Base-by-base conservation (phyloP, 2,329 filamentous ascomycete species). In the Trichoderma pleuroti region DNA sequence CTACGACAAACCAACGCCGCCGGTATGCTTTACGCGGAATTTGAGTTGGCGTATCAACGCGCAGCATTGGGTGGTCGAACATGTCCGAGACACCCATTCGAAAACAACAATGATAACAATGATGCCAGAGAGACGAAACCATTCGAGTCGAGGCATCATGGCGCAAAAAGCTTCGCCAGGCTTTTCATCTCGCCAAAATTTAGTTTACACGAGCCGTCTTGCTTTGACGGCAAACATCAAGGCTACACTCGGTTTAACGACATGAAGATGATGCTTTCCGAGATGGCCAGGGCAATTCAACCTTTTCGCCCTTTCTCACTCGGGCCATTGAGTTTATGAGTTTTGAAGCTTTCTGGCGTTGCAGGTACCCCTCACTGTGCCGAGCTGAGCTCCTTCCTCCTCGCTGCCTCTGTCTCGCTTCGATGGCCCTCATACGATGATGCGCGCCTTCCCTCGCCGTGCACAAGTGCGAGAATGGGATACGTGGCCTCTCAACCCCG, bases 301-400 rank as follows among this genome's bases (percentile, higher is more conserved):
- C 32, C 46, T 36, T 52, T 39, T 26, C 6, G 28, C 5, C 24
- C 21, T 32, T 36, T 21, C 30, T 65, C n/a, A 36, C 30, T 16
- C 12, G 11, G 18, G 7, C 16, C 32, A 14, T 60, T 26, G n/a
- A 14, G n/a, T 26, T 39, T 61, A 14, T 36, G 10, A 26, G 21
- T 36, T 61, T 24, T 54, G 9, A 64, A 49, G n/a, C n/a, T 64
- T 52, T 11, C 12, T 26, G 62, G 42, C 16, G 46, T 52, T 52
- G 46, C 26, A 49, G 6, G 42, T 36, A 65, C 42, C 24, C 28
- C 61, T 52, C 61, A 18, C 34, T n/a, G 28, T 26, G 39, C 56
- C 30, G 30, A n/a, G 56, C 56, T 24, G 62, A 54, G 62, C 62
- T 65, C 42, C 62, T 65, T 54, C 62, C 42, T 52, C 61, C 26